These are phyloP conservation scores for Nannochloropsis granulata DNA, from an alignment of 108 stramenopile species.

Conservation along the genomic window DNA sequence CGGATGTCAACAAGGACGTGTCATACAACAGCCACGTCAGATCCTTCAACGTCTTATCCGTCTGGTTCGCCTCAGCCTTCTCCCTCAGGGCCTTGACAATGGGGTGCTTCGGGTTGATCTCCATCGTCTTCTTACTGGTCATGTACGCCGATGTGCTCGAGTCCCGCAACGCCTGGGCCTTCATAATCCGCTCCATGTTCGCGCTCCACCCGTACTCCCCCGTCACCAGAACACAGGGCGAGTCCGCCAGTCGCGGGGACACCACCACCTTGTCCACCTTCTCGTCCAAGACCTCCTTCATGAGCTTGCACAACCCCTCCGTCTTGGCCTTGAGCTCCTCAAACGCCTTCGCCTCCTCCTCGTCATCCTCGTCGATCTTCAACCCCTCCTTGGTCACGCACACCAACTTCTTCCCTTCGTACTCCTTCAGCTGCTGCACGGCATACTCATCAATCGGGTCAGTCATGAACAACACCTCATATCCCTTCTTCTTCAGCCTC, in stretches of 20 bases:
- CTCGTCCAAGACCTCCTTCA: conserved; percentile 99
- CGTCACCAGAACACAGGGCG: conserved; percentile 96
- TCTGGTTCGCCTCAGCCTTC: conserved; percentile 95
- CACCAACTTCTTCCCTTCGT: conserved; percentile 99
- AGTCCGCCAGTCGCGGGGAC: conserved; percentile 93
- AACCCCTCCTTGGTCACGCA: conserved; percentile 99
- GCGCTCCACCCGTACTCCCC: conserved; percentile 99
- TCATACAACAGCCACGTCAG: conserved; percentile 99
- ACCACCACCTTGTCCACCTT: conserved; percentile 99
- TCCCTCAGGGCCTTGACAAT: conserved; percentile 94
- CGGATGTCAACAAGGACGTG: conserved; percentile 91
- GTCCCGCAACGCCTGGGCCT: conserved; percentile 99
- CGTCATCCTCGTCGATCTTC: conserved; percentile 74
- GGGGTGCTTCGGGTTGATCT: conserved; percentile 98
- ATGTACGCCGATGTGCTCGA: conserved; percentile 93
- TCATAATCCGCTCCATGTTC: conserved; percentile 99
- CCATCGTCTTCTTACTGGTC: conserved; percentile 99
- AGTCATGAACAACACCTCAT: conserved; percentile 97
- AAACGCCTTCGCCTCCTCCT: conserved; percentile 83
- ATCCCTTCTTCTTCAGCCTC: conserved; percentile 99
- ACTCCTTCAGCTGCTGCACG: conserved; percentile 99
- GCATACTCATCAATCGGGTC: conserved; percentile 99
- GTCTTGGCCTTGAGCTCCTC: conserved; percentile 96
- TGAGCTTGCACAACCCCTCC: conserved; percentile 96
- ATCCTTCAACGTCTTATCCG: conserved; percentile 99